phyloP scores from a whole-genome alignment of 148 eudicot species.

The Chenopodium suecicum region DNA sequence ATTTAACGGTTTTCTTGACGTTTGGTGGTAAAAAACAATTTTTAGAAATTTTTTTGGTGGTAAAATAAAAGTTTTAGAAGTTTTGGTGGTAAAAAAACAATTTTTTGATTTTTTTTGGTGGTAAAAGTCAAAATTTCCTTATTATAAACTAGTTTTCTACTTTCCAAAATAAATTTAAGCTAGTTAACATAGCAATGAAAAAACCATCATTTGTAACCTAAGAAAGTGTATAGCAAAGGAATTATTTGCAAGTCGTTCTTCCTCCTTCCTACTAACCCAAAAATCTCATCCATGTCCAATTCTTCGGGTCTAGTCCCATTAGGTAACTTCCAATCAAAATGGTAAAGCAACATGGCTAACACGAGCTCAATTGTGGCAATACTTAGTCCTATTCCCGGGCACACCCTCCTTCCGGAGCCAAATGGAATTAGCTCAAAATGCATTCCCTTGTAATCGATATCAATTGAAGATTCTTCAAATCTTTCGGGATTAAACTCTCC shows the following conservation, averaged over 20 bases:
- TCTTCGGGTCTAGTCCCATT: conserved; percentile 11
- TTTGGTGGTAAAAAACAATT: too few species aligned
- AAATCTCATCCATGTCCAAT: conserved; percentile 30
- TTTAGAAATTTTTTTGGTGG: too few species aligned
- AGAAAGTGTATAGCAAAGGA: not conserved
- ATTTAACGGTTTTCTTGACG: too few species aligned
- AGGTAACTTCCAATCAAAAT: conserved; percentile 32
- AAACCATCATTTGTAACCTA: not conserved
- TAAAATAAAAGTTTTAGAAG: too few species aligned
- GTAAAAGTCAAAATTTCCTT: too few species aligned
- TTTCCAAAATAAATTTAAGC: too few species aligned
- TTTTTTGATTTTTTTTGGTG: too few species aligned
- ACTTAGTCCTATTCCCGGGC: conserved; percentile 34
- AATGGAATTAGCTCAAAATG: conserved; percentile 33
- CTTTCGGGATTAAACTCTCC: conserved; percentile 28
- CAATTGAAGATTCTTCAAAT: not conserved
- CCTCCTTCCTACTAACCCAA: conserved; percentile 7
- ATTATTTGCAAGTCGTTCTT: conserved; percentile 9
- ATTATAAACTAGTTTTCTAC: too few species aligned
- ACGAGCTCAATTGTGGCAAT: conserved; percentile 19
- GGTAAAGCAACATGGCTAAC: conserved; percentile 28
- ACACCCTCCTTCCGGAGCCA: conserved; percentile 34
- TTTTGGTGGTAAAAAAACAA: too few species aligned
- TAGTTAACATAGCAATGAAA: too few species aligned
- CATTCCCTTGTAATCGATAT: conserved; percentile 28